Evolutionary conservation across 345 rosid genomes (phyloP).

Genomic region (Cardamine chenopodiifolia): DNA sequence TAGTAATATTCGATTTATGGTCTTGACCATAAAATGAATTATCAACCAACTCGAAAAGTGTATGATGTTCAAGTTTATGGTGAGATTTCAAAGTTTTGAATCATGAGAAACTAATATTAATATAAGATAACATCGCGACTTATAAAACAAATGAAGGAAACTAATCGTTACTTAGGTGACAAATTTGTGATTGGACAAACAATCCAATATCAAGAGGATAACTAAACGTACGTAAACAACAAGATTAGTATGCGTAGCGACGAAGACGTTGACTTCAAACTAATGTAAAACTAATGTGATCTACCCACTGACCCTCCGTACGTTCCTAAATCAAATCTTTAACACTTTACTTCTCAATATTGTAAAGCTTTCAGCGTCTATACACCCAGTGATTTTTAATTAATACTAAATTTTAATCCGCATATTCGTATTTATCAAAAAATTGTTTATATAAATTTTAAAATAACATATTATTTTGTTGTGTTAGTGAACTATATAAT

Average conservation of each 20-base stretch:
- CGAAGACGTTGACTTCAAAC: slow-evolving; percentile 30
- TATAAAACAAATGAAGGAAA: neutral
- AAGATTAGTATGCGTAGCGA: slow-evolving; percentile 23
- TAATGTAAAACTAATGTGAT: neutral
- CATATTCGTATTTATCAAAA: no score
- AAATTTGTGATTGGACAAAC: slow-evolving; percentile 9
- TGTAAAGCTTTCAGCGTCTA: neutral
- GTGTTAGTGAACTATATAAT: no score
- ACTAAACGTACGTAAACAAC: slow-evolving; percentile 8
- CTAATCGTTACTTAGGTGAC: slow-evolving; percentile 18
- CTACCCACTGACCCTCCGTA: neutral
- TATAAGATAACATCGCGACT: neutral
- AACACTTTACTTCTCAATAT: neutral
- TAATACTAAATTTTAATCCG: no score
- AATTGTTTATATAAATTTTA: no score
- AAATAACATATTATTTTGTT: no score
- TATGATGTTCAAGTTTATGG: neutral
- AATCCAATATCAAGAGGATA: slow-evolving; percentile 14
- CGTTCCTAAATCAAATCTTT: slow-evolving; percentile 15
- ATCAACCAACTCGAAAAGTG: neutral
- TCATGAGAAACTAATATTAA: neutral
- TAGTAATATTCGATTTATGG: neutral
- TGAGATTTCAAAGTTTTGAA: neutral
- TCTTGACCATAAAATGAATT: neutral
- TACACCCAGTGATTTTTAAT: neutral